A percentile compares a stretch with the other conserved stretches of the same genome.
Evolutionary conservation across 768 basidiomycete genomes (phyloP).

Genomic region (Pleurotus cornucopiae): DNA sequence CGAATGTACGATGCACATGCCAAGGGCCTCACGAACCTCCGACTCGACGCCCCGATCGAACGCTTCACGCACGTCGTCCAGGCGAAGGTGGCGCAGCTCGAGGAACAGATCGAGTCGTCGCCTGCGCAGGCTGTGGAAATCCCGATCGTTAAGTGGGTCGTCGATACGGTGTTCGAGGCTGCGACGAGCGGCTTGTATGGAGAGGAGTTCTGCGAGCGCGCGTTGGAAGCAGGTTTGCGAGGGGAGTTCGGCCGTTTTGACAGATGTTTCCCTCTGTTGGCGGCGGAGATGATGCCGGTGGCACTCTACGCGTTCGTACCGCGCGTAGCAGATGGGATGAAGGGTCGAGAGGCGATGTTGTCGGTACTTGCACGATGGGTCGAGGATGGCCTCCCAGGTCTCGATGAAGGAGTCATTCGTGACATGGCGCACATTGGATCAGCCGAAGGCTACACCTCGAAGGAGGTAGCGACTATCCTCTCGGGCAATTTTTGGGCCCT

Average conservation of each 20-base stretch:
- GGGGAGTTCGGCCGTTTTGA: neutral
- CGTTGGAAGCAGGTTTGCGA: neutral
- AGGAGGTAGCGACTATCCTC: neutral
- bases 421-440: neutral
- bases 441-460: neutral
- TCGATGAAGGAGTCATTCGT: slow-evolving; percentile 3
- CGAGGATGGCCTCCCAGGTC: neutral
- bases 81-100: neutral
- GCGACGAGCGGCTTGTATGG: slow-evolving; percentile 2
- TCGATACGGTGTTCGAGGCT: slow-evolving; percentile 3
- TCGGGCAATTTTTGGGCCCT: slow-evolving; percentile 5
- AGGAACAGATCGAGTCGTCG: neutral
- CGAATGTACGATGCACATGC: neutral
- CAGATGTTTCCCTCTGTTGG: neutral
- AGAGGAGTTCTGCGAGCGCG: slow-evolving; percentile 2
- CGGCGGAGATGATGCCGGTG: neutral
- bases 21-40: slow-evolving; percentile 3
- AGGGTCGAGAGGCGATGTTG: neutral
- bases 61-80: neutral
- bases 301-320: neutral
- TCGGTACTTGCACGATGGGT: neutral
- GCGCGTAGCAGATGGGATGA: neutral
- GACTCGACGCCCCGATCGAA: neutral
- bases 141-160: neutral
- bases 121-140: slow-evolving; percentile 1